Evolutionary conservation across 257 asterid genomes (phyloP), one percentile per base, ranked within the genome.

Genomic region (Solanum clarkiae): DNA sequence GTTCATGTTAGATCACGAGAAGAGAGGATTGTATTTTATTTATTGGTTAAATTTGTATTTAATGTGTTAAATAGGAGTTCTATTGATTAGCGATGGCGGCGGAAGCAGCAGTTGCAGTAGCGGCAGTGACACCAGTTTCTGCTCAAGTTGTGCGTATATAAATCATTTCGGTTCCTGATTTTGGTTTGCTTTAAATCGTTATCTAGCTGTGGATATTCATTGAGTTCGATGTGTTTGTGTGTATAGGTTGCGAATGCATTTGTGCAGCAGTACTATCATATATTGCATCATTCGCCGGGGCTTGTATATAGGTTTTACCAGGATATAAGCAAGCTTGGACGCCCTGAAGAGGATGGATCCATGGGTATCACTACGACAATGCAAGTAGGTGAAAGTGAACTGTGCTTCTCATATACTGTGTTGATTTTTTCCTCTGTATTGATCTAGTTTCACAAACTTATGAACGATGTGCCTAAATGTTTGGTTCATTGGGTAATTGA

Each of bases 181-280:
- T 9, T 69, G 24, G 40, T 69, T 69, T 69, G 8, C 24, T 69
- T 40, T 36, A 40, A 56, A 17, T 56, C 22, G 22, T 56, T 7
- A 18, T 17, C 63, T 56, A 32, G 29, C 4, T 70, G 32, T 20
- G 55, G 16, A 44, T 56, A 40, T 4, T 85, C 87, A 55, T 86
- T 82, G 81, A 2, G 8, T 75, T 65, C 11, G 51, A 59, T 62
- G 6, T 57, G 80, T 22, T 57, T 77, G 44, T 68, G 36, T 49
- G 62, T 53, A 20, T 86, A 96, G 99, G 98, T 96, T 45, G 99
- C 97, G 36, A 92, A 95, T 69, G 98, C 97, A 3, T 96, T 96
- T 63, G 98, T 91, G 84, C 93, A 93, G 89, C 98, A 96, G 91
- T 96, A 96, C 84, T 96, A 96, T 87, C 94, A 92, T 65, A 91